Evolutionary conservation across 2,329 filamentous ascomycete genomes (phyloP).

Genomic region (Sporothrix globosa): DNA sequence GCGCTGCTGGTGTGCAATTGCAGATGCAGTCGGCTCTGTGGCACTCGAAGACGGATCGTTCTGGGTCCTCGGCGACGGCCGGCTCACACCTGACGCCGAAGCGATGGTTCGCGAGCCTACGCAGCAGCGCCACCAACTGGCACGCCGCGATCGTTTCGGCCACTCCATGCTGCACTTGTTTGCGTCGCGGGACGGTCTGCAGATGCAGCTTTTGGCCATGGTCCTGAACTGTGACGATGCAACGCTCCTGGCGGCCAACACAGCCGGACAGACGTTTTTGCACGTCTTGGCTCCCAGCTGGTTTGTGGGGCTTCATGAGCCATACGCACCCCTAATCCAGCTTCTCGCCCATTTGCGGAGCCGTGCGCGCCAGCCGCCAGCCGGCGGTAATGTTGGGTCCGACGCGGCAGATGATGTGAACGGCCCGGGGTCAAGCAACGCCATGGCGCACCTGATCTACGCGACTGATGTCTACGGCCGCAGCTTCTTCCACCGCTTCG

Average conservation of each 20-base stretch:
- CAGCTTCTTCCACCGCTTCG: conserved; percentile 55
- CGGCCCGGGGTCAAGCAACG: background rate
- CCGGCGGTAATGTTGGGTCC: background rate
- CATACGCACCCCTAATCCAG: conserved; percentile 38
- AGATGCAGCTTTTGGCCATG: conserved; percentile 41
- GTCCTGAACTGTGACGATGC: conserved; percentile 37
- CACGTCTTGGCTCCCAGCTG: conserved; percentile 48
- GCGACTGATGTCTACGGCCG: conserved; percentile 56
- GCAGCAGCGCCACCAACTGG: conserved; percentile 36
- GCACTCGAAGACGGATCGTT: conserved; percentile 37
- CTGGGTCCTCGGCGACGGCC: conserved; percentile 40
- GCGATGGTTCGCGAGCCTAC: conserved; percentile 37
- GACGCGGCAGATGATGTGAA: background rate
- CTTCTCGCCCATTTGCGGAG: conserved; percentile 41
- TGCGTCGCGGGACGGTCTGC: conserved; percentile 45
- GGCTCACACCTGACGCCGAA: conserved; percentile 40
- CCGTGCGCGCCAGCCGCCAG: conserved; percentile 23
- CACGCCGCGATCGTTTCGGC: conserved; percentile 49
- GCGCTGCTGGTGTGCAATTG: conserved; percentile 44
- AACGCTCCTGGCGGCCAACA: conserved; percentile 45
- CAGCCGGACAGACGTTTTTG: conserved; percentile 54
- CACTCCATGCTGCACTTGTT: conserved; percentile 55
- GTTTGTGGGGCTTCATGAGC: conserved; percentile 40
- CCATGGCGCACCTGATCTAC: conserved; percentile 41
- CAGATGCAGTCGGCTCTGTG: conserved; percentile 35